These are phyloP conservation scores for Amoebophrya sp. DNA, from an alignment of 169 alveolate genomes.

Conservation along the genomic window DNA sequence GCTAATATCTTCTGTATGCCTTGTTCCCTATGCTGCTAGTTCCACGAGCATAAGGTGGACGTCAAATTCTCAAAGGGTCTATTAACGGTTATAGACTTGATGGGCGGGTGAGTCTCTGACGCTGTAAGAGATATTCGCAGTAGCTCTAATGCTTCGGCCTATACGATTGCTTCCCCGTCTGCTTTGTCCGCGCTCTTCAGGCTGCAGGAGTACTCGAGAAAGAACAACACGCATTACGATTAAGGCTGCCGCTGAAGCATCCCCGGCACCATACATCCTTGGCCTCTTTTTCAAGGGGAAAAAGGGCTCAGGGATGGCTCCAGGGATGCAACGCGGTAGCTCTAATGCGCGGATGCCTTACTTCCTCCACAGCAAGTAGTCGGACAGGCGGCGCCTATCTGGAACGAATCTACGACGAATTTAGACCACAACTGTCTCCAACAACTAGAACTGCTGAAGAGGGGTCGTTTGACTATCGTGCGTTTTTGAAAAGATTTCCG, in stretches of 20 bases:
- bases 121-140: not conserved
- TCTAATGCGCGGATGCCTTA: too few species aligned
- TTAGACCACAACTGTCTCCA: not conserved
- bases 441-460: not conserved
- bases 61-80: not conserved
- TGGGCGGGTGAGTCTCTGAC: not conserved
- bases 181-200: slow-evolving; percentile 39
- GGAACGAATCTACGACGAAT: not conserved
- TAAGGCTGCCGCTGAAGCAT: too few species aligned
- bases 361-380: too few species aligned
- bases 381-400: not conserved
- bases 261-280: too few species aligned
- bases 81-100: not conserved
- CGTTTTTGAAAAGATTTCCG: slow-evolving; percentile 23
- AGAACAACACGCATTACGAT: not conserved
- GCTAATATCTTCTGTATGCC: too few species aligned
- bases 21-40: too few species aligned
- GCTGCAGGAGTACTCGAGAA: slow-evolving; percentile 39
- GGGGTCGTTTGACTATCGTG: not conserved
- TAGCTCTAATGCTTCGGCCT: not conserved
- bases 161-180: slow-evolving; percentile 41
- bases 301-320: too few species aligned
- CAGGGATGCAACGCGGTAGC: too few species aligned
- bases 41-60: too few species aligned
- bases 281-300: too few species aligned